phyloP scores from a whole-genome alignment of 1,284 basidiomycete genomes.

The Waitea zeae region DNA sequence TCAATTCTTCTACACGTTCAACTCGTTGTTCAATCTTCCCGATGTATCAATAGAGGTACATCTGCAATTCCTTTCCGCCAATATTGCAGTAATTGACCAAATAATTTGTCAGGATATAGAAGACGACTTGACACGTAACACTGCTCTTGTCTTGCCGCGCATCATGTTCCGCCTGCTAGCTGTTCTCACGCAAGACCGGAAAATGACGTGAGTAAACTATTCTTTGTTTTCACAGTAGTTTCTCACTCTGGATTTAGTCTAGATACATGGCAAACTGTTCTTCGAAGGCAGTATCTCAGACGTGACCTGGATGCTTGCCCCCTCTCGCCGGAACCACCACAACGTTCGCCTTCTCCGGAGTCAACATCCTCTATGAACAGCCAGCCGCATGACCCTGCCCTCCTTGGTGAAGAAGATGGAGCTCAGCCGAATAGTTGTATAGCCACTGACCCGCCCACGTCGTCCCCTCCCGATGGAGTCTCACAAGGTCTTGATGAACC shows the following conservation, averaged over 20 bases:
- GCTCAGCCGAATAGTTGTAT: no score
- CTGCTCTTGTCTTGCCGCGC: slow-evolving; percentile 43
- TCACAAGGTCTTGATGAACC: no score
- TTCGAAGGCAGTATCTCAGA: slow-evolving; percentile 56
- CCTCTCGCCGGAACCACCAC: slow-evolving; percentile 27
- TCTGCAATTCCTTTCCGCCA: slow-evolving; percentile 9
- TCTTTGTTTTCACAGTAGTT: slow-evolving; percentile 4
- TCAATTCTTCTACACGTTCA: slow-evolving; percentile 70
- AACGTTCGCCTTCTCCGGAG: background rate
- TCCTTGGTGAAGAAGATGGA: background rate
- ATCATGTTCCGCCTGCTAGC: slow-evolving; percentile 57
- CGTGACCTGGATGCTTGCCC: slow-evolving; percentile 54
- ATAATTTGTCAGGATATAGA: slow-evolving; percentile 43
- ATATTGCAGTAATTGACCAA: background rate
- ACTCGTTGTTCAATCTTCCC: slow-evolving; percentile 40
- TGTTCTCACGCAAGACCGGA: slow-evolving; percentile 63
- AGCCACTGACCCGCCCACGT: no score
- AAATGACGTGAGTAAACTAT: slow-evolving; percentile 44
- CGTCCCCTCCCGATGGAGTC: background rate
- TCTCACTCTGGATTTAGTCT: slow-evolving; percentile 20
- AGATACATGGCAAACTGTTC: slow-evolving; percentile 57
- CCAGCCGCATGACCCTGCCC: background rate
- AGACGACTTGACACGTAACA: slow-evolving; percentile 47
- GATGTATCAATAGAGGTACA: slow-evolving; percentile 48
- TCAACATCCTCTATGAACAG: background rate